Base-by-base conservation (phyloP, 163 green algal genomes). In the Chlorella variabilis region DNA sequence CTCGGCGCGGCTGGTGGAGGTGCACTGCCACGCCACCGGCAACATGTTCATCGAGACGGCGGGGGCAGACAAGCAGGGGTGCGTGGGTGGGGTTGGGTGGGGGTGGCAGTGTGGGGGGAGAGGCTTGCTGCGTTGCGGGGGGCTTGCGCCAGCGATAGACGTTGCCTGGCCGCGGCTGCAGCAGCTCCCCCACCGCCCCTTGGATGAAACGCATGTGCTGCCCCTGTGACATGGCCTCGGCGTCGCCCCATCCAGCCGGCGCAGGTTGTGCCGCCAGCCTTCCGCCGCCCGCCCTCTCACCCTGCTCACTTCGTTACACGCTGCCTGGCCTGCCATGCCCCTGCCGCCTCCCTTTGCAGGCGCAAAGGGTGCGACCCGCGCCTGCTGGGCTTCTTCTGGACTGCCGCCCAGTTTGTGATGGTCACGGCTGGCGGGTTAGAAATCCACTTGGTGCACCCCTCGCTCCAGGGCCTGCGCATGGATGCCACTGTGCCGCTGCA, bases 321-420 rank as follows among this genome's bases (percentile, higher is more conserved):
- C n/a, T 67, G 29, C 27, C n/a, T 67, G 5, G 5, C 13, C 51
- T 67, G 59, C 59, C n/a, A 67, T 39, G 59, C 59, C 59, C 20
- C 59, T 4, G 13, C 39, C 23, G 7, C 42, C 31, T 7, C 45
- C 0, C 18, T 4, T 0, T 45, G 25, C 73, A 80, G 73, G 56
- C 73, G 73, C 36, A 66, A 66, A 34, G 59, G 54, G 33, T 42
- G 56, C 39, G 56, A 80, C 34, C 56, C 65, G 3, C 61, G 67
- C 36, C 75, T 86, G 58, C 82, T 73, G 42, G 82, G 82, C 45
- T 86, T 86, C 51, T 86, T 86, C 82, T 86, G 82, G 82, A 79
- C 63, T 18, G 49, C 63, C 20, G 56, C 34, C 27, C 65, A 75
- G 15, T 77, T 86, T 56, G 82, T 86, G 18, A 84, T 86, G 77